Base-by-base conservation (phyloP, 169 alveolate species). In the Cryptosporidium xiaoi region DNA sequence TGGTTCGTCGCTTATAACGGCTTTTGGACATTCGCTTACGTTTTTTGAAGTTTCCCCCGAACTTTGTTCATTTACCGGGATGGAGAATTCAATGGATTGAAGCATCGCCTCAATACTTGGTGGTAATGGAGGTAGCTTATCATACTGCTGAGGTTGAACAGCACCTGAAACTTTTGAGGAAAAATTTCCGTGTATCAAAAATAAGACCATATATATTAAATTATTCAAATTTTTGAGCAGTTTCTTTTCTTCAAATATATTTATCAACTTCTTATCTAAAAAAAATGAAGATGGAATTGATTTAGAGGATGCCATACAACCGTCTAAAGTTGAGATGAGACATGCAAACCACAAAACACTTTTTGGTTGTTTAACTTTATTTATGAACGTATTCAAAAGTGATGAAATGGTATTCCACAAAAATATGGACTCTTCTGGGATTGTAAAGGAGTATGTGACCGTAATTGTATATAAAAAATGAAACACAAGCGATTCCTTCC, bases 271-370 rank as follows among this genome's bases (percentile, higher is more conserved):
- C 56, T 48, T 56, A 62, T 77, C 87, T 13, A 44, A 56, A 13
- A 60, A 60, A 77, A 44, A 60, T 44, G 77, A 60, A 24, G 83
- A 51, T 36, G 83, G 56, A 0, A 69, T 13, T 8, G 46, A 29
- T n/a, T 50, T 77, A 27, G 77, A 77, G 1, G 71, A 46, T 4
- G 87, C 71, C 87, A 77, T 77, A 16, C 62, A 60, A 15, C 33
- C 62, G 58, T 77, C 87, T 5, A 77, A 66, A 6, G 87, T 62
- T 44, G 87, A 77, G 3, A 77, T 68, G 8, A 77, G 36, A 13
- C 77, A 58, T 77, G 87, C 87, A 77, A 77, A 60, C 87, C 87
- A 77, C 16, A 77, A 46, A 18, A 77, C 48, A 77, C 71, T 58
- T 60, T 77, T 77, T 62, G 87, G 87, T 31, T 77, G 87, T 62